phyloP scores from a whole-genome alignment of 257 asterid species.

The Solanum peruvianum region DNA sequence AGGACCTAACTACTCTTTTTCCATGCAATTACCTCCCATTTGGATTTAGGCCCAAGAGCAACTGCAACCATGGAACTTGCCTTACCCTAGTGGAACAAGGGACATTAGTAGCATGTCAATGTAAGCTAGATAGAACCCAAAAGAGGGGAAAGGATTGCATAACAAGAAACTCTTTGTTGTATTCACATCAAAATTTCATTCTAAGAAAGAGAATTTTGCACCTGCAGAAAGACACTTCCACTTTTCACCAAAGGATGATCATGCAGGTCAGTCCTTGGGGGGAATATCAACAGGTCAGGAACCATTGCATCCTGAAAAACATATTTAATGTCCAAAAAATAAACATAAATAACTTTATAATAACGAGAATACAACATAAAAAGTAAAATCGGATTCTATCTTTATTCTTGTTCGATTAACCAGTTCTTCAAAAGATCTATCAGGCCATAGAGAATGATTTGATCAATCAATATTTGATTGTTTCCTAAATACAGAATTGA shows the following conservation, averaged over 20 bases:
- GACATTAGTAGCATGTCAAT: background rate
- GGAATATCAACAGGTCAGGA: constrained; percentile 65
- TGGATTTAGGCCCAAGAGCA: constrained; percentile 76
- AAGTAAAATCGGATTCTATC: background rate
- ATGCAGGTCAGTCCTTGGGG: constrained; percentile 88
- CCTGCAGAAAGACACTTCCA: constrained; percentile 84
- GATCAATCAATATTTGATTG: background rate
- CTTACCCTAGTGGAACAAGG: constrained; percentile 46
- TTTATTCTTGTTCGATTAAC: background rate
- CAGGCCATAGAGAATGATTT: background rate
- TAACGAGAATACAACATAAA: background rate
- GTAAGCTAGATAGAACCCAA: background rate
- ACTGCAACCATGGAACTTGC: constrained; percentile 93
- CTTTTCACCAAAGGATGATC: constrained; percentile 62
- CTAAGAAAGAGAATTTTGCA: constrained; percentile 3
- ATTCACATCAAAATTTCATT: background rate
- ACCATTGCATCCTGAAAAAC: constrained; percentile 67
- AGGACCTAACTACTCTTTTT: background rate
- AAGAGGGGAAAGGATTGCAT: background rate
- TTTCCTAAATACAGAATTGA: background rate
- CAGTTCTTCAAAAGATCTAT: background rate
- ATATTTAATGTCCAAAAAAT: constrained; percentile 14
- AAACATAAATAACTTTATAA: background rate
- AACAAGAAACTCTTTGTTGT: background rate
- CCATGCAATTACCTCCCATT: constrained; percentile 59